Conservation (phyloP, 768 basidiomycete genomes). For the Pulveroboletus sp. region DNA sequence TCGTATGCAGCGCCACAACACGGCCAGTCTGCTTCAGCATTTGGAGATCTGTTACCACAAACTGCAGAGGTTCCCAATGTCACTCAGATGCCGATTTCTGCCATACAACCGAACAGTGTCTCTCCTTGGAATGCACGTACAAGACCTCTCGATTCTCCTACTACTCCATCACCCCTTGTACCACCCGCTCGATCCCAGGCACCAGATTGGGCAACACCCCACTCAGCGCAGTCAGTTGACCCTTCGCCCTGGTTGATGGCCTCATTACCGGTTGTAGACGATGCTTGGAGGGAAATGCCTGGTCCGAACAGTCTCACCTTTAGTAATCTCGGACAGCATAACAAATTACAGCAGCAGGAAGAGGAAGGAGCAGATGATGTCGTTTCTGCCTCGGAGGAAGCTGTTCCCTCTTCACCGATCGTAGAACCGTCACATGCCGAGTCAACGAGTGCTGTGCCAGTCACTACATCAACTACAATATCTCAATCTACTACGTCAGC, state of each 20-base stretch:
- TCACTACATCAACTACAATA: neutral
- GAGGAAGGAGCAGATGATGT: conserved; percentile 18
- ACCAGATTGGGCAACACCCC: conserved; percentile 36
- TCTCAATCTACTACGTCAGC: conserved; percentile 10
- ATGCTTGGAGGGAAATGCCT: conserved; percentile 42
- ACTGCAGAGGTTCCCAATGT: conserved; percentile 13
- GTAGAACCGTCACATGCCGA: conserved; percentile 14
- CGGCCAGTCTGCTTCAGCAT: conserved; percentile 19
- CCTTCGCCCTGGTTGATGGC: conserved; percentile 54
- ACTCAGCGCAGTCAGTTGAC: conserved; percentile 26
- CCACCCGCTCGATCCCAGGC: conserved; percentile 21
- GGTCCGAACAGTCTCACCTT: conserved; percentile 51
- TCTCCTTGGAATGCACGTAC: conserved; percentile 23
- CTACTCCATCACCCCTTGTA: conserved; percentile 16
- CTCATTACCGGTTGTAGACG: conserved; percentile 42
- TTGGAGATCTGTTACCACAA: conserved; percentile 19
- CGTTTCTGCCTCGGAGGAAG: conserved; percentile 17
- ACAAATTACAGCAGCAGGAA: conserved; percentile 44
- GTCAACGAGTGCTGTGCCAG: conserved; percentile 5
- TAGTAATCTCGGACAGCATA: conserved; percentile 56
- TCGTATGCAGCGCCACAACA: conserved; percentile 19
- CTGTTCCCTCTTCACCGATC: conserved; percentile 11
- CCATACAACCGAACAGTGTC: conserved; percentile 17
- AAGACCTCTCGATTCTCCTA: conserved; percentile 18
- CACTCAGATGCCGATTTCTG: conserved; percentile 20